A percentile compares a stretch with the other conserved stretches of the same genome.
These are phyloP conservation scores for Amesomyces nigricolor DNA, from an alignment of 2,329 filamentous ascomycete genomes.

Conservation along the genomic window DNA sequence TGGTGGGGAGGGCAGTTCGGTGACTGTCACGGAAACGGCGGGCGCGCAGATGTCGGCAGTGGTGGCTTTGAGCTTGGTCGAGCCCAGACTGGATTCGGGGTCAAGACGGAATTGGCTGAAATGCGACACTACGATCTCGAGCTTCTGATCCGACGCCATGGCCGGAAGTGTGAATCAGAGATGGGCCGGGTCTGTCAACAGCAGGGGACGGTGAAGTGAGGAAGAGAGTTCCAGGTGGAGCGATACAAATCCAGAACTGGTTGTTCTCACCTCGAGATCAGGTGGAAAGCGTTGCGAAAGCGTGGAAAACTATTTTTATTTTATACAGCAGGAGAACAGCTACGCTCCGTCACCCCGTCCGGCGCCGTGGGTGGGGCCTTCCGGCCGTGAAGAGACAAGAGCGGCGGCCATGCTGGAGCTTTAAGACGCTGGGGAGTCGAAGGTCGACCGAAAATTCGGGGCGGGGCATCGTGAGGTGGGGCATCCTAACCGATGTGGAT, in stretches of 20 bases:
- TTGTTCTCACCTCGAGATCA: no score
- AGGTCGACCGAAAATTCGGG: slow-evolving; percentile 12
- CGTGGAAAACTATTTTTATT: background rate
- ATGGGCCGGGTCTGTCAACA: background rate
- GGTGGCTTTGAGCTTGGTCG: background rate
- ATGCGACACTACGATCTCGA: background rate
- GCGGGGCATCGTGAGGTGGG: background rate
- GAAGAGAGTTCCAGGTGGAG: no score
- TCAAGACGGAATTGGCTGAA: background rate
- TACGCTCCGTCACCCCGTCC: background rate
- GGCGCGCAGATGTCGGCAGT: background rate
- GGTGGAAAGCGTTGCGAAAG: no score
- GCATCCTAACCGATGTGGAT: slow-evolving; percentile 12
- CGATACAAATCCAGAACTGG: no score
- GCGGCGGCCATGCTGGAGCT: background rate
- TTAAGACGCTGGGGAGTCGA: slow-evolving; percentile 4
- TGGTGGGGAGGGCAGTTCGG: slow-evolving; percentile 14
- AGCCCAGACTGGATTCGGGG: background rate
- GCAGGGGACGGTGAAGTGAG: no score
- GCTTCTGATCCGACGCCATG: background rate
- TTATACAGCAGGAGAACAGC: background rate
- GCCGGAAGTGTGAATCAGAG: background rate
- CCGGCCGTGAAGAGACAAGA: slow-evolving; percentile 3
- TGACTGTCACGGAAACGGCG: slow-evolving; percentile 10
- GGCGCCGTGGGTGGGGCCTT: slow-evolving; percentile 3